phyloP scores from a whole-genome alignment of 2,329 filamentous ascomycete species.

The Annulohypoxylon truncatum region DNA sequence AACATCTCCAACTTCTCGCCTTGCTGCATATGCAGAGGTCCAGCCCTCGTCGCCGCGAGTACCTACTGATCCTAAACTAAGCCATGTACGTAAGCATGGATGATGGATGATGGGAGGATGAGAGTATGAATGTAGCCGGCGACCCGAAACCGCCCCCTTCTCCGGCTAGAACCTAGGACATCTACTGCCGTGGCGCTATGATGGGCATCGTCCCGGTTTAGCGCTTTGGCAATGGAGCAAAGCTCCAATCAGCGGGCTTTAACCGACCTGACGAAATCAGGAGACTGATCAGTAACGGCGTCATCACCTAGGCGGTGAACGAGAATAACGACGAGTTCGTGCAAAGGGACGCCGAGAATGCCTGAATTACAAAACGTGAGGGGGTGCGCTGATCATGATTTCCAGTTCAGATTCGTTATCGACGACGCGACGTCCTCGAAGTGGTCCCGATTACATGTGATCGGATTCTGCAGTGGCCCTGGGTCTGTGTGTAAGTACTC shows the following conservation, averaged over 20 bases:
- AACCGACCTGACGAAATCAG: conserved; percentile 23
- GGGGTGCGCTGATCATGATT: conserved; percentile 33
- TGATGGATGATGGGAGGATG: conserved; percentile 7
- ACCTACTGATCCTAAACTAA: conserved; percentile 11
- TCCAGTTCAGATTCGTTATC: conserved; percentile 8
- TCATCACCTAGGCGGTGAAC: conserved; percentile 35
- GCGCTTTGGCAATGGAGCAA: conserved; percentile 30
- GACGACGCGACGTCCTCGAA: conserved; percentile 2
- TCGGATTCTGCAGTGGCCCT: conserved; percentile 14
- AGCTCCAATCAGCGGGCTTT: conserved; percentile 33
- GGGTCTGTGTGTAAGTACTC: not conserved
- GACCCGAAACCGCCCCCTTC: conserved; percentile 31
- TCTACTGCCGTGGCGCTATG: conserved; percentile 32
- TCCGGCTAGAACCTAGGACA: conserved; percentile 15
- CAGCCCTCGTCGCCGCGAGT: conserved; percentile 6
- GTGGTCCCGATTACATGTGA: conserved; percentile 29
- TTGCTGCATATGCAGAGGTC: conserved; percentile 17
- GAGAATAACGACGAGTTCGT: conserved; percentile 27
- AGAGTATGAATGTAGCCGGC: conserved; percentile 16
- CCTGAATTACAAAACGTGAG: conserved; percentile 26
- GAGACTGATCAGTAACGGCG: conserved; percentile 23
- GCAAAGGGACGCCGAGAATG: conserved; percentile 30
- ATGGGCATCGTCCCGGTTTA: conserved; percentile 34
- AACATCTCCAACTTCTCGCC: conserved; percentile 18
- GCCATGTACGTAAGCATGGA: not conserved